These are phyloP conservation scores for Sporothrix protearum DNA, from an alignment of 2,329 filamentous ascomycete species.

Conservation along the genomic window DNA sequence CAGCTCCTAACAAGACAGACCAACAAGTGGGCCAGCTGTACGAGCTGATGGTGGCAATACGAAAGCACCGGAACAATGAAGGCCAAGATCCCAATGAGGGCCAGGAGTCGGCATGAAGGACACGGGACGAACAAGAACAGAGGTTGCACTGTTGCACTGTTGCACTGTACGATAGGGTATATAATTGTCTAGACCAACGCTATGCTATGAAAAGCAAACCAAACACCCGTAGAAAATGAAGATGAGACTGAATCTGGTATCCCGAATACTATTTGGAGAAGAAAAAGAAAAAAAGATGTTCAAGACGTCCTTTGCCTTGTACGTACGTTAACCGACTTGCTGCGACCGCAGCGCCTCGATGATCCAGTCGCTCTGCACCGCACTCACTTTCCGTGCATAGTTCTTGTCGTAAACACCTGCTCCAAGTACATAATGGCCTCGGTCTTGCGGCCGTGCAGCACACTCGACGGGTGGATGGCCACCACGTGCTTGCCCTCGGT, in stretches of 20 bases:
- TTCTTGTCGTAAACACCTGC: constrained; percentile 65
- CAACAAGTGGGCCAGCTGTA: constrained; percentile 92
- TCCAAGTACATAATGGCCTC: constrained; percentile 68
- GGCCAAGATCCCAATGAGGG: constrained; percentile 13
- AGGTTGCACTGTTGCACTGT: not conserved
- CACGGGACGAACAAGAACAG: not conserved
- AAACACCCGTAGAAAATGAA: not conserved
- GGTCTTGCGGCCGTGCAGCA: constrained; percentile 59
- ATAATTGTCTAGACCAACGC: not conserved
- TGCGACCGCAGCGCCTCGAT: constrained; percentile 44
- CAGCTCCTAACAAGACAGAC: constrained; percentile 51
- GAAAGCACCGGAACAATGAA: constrained; percentile 37
- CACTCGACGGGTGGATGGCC: constrained; percentile 60
- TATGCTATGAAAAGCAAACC: not conserved
- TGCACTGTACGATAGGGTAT: constrained; percentile 13
- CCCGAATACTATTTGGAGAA: not conserved
- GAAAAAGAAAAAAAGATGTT: no score
- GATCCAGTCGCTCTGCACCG: constrained; percentile 59
- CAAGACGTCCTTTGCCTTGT: no score
- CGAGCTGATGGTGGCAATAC: constrained; percentile 84
- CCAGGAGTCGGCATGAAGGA: not conserved
- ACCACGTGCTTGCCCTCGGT: constrained; percentile 58
- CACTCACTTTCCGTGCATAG: constrained; percentile 64
- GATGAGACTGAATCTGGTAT: not conserved
- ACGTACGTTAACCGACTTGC: constrained; percentile 3